Conservation (phyloP, 371 early-diverging fungal genomes). For the Mortierella sp. region DNA sequence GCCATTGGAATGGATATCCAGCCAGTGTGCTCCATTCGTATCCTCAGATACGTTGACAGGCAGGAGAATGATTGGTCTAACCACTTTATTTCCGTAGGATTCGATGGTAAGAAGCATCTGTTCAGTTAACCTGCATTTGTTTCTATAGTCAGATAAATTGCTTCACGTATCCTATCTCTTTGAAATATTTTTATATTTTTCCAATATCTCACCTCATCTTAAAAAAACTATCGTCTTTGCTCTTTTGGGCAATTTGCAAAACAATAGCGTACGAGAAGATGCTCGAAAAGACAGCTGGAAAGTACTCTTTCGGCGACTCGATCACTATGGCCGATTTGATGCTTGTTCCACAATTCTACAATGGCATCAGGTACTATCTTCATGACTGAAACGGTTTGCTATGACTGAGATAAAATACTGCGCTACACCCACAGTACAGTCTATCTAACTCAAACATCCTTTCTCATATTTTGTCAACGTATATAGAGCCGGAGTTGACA, state of each 20-base stretch:
- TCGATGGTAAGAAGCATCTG: conserved; percentile 62
- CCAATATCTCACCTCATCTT: neutral
- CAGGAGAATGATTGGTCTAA: conserved; percentile 72
- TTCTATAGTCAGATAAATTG: too few species aligned
- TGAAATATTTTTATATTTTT: neutral
- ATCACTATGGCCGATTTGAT: conserved; percentile 90
- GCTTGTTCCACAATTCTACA: conserved; percentile 84
- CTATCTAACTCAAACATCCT: neutral
- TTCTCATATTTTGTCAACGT: neutral
- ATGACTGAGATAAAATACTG: too few species aligned
- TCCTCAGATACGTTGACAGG: conserved; percentile 66
- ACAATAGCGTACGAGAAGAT: conserved; percentile 72
- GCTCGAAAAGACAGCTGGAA: conserved; percentile 71
- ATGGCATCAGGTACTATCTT: conserved; percentile 74
- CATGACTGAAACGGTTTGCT: neutral
- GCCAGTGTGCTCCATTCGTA: conserved; percentile 84
- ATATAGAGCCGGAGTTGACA: conserved; percentile 74
- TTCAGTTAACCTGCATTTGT: neutral
- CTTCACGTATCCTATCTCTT: too few species aligned
- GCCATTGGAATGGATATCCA: conserved; percentile 88
- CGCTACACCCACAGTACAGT: neutral
- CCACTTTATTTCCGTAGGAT: conserved; percentile 71
- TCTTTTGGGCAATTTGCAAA: too few species aligned
- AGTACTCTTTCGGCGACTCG: conserved; percentile 84
- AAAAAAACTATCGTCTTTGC: neutral